A percentile compares a stretch with the other conserved stretches of the same genome.
Conservation (phyloP, 1,284 basidiomycete genomes). For the Microbotryum saponariae region DNA sequence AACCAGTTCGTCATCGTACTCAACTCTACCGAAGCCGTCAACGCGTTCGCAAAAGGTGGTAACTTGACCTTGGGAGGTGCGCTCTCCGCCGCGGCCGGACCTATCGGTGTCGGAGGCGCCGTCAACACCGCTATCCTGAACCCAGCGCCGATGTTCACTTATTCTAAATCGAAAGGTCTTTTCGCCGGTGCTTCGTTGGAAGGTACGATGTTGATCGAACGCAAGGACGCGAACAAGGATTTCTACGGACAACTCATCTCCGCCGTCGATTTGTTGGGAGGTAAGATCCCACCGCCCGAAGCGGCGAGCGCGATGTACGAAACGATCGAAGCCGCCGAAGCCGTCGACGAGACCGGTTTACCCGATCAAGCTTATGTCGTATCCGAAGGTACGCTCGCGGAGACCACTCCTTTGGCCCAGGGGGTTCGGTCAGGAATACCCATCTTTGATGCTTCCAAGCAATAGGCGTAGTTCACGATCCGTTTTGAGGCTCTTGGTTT, state of each 20-base stretch:
- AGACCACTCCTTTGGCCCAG: constrained; percentile 1
- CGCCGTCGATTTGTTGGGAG: constrained; percentile 73
- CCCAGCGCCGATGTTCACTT: constrained; percentile 95
- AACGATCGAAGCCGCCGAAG: constrained; percentile 61
- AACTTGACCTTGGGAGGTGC: constrained; percentile 83
- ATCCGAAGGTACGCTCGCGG: constrained; percentile 19
- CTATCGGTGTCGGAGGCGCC: constrained; percentile 89
- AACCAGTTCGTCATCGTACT: constrained; percentile 65
- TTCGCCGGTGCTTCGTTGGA: constrained; percentile 93
- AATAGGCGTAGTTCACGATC: neutral
- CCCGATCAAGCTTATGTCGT: constrained; percentile 28
- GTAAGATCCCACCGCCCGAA: constrained; percentile 90
- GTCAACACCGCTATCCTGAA: constrained; percentile 80
- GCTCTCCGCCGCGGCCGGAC: constrained; percentile 67
- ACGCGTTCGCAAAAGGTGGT: constrained; percentile 87
- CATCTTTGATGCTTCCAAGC: constrained; percentile 1
- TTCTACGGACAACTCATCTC: constrained; percentile 93
- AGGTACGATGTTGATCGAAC: constrained; percentile 88
- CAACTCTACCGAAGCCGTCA: constrained; percentile 91
- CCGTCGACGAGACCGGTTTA: constrained; percentile 27
- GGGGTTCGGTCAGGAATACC: neutral
- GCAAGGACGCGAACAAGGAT: constrained; percentile 48
- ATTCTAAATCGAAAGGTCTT: constrained; percentile 60
- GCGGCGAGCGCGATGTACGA: constrained; percentile 72
- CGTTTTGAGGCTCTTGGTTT: no score